Base-by-base conservation (phyloP, 2,329 filamentous ascomycete genomes). In the Didymosphaeria variabile region DNA sequence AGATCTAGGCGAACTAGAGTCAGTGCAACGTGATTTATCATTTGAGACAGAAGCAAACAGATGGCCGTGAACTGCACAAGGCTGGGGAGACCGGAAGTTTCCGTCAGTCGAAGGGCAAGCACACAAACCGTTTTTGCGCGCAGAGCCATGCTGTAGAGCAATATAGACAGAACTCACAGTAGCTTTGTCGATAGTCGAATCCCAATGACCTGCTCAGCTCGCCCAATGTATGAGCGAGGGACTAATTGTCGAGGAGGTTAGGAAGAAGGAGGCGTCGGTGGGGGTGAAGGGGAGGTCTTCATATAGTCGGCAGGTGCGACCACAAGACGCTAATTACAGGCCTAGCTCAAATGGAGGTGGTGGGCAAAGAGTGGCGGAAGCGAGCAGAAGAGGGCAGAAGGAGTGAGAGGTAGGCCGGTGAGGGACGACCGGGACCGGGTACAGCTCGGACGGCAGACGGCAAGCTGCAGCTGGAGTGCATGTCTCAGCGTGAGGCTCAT, bases 381-480 rank as follows among this genome's bases (percentile, higher is more conserved):
- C 21, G 19, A 12, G 23, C 13, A 29, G 26, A 49, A 32, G 23
- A 29, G 12, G 45, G 45, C 15, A 7, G 45, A 49, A 31, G 45
- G 29, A 15, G 21, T 49, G 45, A 49, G 26, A 29, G 26, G 26
- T n/a, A 49, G 45, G 23, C 23, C n/a, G 12, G 23, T 23, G 15
- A 17, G 45, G 45, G 17, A 49, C 45, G 13, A 31, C 13, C 17
- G 45, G 26, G 45, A 29, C 46, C n/a, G 29, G n/a, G 17, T 12
- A 49, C n/a, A 34, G 29, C n/a, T 32, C 46, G 19, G 17, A 31
- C 46, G 38, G 52, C 38, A 55, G 38, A 31, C 46, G 52, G 52
- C 38, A 55, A 45, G 52, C 23, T 13, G 26, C 32, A 40, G 47
- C 47, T n/a, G 7, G 46, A 26, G 32, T 55, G 38, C 23, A 31